Evolutionary conservation across 768 basidiomycete species (phyloP).

Genomic region (Russula brevipes): DNA sequence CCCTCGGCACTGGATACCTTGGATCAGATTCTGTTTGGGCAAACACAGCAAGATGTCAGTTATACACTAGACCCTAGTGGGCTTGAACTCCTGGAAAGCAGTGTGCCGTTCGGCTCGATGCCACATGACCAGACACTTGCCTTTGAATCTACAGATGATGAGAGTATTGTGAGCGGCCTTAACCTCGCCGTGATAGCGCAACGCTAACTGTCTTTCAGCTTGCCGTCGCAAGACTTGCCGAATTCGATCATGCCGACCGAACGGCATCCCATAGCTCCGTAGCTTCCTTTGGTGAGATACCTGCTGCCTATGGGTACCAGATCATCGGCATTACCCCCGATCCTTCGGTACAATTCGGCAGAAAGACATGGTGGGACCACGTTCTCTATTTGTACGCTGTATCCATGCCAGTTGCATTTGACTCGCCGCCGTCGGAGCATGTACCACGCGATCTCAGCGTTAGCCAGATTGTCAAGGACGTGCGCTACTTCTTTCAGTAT

Average conservation of each 20-base stretch:
- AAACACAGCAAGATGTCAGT: neutral
- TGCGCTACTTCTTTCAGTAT: constrained; percentile 58
- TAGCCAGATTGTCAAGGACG: constrained; percentile 46
- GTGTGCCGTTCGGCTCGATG: neutral
- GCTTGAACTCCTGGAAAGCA: neutral
- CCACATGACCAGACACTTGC: neutral
- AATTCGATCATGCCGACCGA: neutral
- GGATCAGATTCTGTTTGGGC: neutral
- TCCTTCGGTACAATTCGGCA: constrained; percentile 61
- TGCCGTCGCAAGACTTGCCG: neutral
- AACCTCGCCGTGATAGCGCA: neutral
- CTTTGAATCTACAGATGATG: neutral
- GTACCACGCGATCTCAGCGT: constrained; percentile 45
- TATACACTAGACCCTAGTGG: neutral
- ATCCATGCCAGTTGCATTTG: constrained; percentile 1
- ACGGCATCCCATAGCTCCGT: neutral
- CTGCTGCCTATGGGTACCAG: constrained; percentile 7
- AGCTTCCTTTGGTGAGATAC: neutral
- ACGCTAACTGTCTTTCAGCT: constrained; percentile 1
- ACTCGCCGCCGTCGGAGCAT: constrained; percentile 30
- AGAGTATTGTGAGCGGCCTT: neutral
- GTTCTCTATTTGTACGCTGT: constrained; percentile 50
- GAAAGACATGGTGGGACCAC: constrained; percentile 78
- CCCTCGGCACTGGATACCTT: neutral
- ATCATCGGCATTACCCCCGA: constrained; percentile 33